Percentiles rank a stretch among this genome's conserved stretches.
Evolutionary conservation across 2,329 filamentous ascomycete species (phyloP).

Genomic region (Cytospora piceae): DNA sequence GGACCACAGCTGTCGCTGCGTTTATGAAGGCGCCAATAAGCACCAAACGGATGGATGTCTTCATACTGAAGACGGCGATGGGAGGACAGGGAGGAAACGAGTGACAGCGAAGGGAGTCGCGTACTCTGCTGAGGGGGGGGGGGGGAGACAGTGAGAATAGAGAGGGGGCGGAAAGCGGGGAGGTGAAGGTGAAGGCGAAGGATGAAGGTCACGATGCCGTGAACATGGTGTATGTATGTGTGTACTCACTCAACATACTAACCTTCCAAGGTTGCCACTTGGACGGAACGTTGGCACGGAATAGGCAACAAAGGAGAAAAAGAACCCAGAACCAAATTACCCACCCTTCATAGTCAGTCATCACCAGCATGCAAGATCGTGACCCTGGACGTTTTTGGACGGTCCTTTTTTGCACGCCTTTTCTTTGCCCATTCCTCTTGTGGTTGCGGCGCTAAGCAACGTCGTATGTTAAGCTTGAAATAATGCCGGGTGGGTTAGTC

Average conservation of each 20-base stretch:
- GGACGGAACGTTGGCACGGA: background rate
- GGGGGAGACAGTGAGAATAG: background rate
- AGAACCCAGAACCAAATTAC: background rate
- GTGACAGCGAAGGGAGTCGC: conserved; percentile 18
- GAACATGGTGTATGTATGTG: conserved; percentile 3
- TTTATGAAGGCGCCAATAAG: conserved; percentile 15
- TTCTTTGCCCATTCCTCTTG: conserved; percentile 16
- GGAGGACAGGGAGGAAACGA: conserved; percentile 7
- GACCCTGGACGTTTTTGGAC: conserved; percentile 15
- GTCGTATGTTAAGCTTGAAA: conserved; percentile 27
- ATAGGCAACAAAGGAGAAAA: conserved; percentile 5
- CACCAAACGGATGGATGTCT: conserved; percentile 21
- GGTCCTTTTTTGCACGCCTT: conserved; percentile 11
- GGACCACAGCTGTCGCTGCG: conserved; percentile 18
- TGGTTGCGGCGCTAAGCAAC: conserved; percentile 9
- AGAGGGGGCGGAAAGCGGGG: background rate
- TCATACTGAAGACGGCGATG: conserved; percentile 21
- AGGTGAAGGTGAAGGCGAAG: background rate
- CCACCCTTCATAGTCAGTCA: background rate
- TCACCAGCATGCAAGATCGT: conserved; percentile 13
- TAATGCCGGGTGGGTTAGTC: conserved; percentile 16
- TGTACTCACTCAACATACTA: background rate
- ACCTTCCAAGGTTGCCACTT: background rate
- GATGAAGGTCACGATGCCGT: background rate
- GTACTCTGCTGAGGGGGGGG: conserved; percentile 3